Evolutionary conservation across 1,139 yeast species (phyloP).

Genomic region (Tardiomyces depauwii): DNA sequence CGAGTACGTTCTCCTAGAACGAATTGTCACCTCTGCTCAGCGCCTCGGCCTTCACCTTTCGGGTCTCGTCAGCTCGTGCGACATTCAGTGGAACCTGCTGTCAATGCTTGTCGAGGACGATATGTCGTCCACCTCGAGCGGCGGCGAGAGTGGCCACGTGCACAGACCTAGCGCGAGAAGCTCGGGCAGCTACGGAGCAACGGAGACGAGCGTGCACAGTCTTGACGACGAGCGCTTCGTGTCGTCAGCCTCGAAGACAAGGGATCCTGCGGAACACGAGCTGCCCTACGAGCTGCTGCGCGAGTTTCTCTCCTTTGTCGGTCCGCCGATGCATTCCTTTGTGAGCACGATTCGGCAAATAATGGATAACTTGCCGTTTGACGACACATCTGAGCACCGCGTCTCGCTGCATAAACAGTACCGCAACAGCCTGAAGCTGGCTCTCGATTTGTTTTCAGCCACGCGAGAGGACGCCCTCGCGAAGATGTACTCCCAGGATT

Average conservation of each 20-base stretch:
- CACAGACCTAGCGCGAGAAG: neutral
- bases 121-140: neutral
- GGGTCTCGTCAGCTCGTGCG: slow-evolving; percentile 57
- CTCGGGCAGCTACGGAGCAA: neutral
- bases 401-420: slow-evolving; percentile 34
- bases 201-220: neutral
- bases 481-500: slow-evolving; percentile 46
- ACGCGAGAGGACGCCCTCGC: slow-evolving; percentile 50
- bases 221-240: too few species aligned
- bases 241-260: neutral
- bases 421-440: slow-evolving; percentile 38
- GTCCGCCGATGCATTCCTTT: slow-evolving; percentile 64
- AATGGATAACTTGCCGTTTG: slow-evolving; percentile 50
- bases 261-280: neutral
- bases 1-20: slow-evolving; percentile 37
- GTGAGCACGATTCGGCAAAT: slow-evolving; percentile 46
- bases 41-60: slow-evolving; percentile 49
- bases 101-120: slow-evolving; percentile 11
- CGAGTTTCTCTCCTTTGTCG: slow-evolving; percentile 52
- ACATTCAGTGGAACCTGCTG: slow-evolving; percentile 50
- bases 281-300: slow-evolving; percentile 33
- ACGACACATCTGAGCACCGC: slow-evolving; percentile 24
- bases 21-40: slow-evolving; percentile 42
- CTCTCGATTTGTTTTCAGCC: slow-evolving; percentile 42
- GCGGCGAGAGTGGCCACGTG: neutral